Conservation (phyloP, 1,284 basidiomycete species). For the Schizophyllum commune region DNA sequence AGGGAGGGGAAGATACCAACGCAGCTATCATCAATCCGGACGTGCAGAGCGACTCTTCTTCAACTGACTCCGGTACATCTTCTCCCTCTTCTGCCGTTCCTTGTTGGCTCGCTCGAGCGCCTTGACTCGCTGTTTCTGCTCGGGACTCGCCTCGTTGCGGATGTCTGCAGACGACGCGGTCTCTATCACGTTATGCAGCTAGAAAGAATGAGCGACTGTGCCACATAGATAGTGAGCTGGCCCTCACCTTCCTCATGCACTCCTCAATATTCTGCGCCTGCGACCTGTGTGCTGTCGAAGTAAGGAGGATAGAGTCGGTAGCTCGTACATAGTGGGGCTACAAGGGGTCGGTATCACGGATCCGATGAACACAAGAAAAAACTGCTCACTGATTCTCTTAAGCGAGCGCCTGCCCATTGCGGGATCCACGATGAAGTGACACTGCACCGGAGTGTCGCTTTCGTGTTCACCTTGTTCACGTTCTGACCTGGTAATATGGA, state of each 20-base stretch:
- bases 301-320: constrained; percentile 55
- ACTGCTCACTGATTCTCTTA: constrained; percentile 43
- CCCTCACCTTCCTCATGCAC: constrained; percentile 54
- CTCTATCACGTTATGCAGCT: constrained; percentile 52
- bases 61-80: constrained; percentile 40
- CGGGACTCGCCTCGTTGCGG: constrained; percentile 45
- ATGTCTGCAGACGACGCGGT: constrained; percentile 38
- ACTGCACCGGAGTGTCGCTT: constrained; percentile 54
- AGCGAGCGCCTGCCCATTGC: constrained; percentile 45
- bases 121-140: constrained; percentile 49
- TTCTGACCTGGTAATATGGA: constrained; percentile 36
- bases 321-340: constrained; percentile 63
- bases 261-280: constrained; percentile 69
- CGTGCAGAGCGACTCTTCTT: constrained; percentile 16
- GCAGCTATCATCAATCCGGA: neutral
- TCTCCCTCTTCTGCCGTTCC: constrained; percentile 38
- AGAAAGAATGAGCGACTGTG: neutral
- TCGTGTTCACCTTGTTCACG: constrained; percentile 79
- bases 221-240: neutral
- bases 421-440: constrained; percentile 61
- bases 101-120: constrained; percentile 36
- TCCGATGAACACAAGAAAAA: neutral
- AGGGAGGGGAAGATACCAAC: no score
- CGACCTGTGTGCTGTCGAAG: constrained; percentile 62
- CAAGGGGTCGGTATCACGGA: neutral